phyloP scores from a whole-genome alignment of 164 flowering plant species.

The Litsea cubeba region DNA sequence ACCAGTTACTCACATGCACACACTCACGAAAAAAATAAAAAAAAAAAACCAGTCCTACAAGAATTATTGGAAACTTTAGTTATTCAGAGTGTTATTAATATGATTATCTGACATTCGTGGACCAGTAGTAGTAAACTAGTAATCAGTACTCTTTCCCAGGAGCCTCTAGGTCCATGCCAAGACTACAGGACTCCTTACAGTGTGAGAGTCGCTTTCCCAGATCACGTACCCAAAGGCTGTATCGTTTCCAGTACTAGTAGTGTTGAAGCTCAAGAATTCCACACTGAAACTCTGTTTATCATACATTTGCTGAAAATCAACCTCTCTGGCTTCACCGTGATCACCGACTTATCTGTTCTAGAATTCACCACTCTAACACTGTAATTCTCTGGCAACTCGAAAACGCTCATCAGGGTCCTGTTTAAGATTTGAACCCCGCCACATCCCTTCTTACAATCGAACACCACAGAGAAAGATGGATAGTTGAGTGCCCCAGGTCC shows the following conservation, averaged over 20 bases:
- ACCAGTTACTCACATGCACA: too few species aligned
- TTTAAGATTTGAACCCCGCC: neutral
- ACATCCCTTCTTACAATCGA: neutral
- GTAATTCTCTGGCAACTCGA: neutral
- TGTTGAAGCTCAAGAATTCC: constrained; percentile 1
- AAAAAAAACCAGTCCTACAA: too few species aligned
- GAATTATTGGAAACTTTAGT: too few species aligned
- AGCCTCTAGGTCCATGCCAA: neutral
- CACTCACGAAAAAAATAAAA: too few species aligned
- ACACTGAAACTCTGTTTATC: constrained; percentile 8
- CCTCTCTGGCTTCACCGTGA: neutral
- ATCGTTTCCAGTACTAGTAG: neutral
- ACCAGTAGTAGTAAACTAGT: too few species aligned
- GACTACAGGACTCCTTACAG: constrained; percentile 5
- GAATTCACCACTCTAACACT: neutral
- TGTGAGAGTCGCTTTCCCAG: constrained; percentile 8
- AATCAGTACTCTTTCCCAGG: too few species aligned
- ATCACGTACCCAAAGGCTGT: constrained; percentile 1
- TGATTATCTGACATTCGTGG: too few species aligned
- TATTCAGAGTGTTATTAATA: too few species aligned
- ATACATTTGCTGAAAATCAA: neutral
- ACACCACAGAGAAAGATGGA: constrained; percentile 9
- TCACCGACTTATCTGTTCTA: neutral
- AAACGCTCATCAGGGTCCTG: constrained; percentile 2
- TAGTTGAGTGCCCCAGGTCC: constrained; percentile 5